Percentiles rank a stretch among this genome's conserved stretches.
Conservation (phyloP, 2,329 filamentous ascomycete species). For the Immersiporthe knoxdaviesiana region DNA sequence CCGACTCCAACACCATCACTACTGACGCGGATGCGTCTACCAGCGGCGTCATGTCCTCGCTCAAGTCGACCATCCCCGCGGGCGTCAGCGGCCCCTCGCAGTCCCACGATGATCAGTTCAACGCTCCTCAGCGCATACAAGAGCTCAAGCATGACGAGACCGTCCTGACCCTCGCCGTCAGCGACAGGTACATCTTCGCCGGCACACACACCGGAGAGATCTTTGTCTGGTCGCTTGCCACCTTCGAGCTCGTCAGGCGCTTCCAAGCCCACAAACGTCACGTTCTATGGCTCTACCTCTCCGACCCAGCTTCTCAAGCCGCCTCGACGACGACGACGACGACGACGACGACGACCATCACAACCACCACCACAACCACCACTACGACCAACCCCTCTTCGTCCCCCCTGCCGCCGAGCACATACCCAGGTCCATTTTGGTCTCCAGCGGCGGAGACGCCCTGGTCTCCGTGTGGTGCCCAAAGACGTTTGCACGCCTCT, state of each 20-base stretch:
- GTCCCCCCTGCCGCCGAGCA: slow-evolving; percentile 55
- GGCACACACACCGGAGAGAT: slow-evolving; percentile 95
- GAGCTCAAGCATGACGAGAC: slow-evolving; percentile 77
- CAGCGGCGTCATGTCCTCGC: slow-evolving; percentile 7
- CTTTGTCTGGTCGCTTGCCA: slow-evolving; percentile 85
- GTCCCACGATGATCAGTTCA: slow-evolving; percentile 20
- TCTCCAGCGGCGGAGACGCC: slow-evolving; percentile 91
- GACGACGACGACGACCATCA: slow-evolving; percentile 45
- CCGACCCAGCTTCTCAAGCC: slow-evolving; percentile 61
- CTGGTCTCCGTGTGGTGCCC: slow-evolving; percentile 95
- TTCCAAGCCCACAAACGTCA: slow-evolving; percentile 91
- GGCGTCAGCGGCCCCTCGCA: slow-evolving; percentile 19
- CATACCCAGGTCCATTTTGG: slow-evolving; percentile 66
- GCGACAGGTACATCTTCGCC: slow-evolving; percentile 81
- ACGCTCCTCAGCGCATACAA: slow-evolving; percentile 68
- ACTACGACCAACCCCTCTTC: slow-evolving; percentile 47
- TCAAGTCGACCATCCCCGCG: not conserved
- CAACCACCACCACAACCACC: slow-evolving; percentile 2
- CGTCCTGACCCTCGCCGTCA: slow-evolving; percentile 81
- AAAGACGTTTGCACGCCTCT: slow-evolving; percentile 72
- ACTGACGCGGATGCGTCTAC: slow-evolving; percentile 1
- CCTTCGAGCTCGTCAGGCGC: slow-evolving; percentile 77
- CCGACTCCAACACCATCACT: not conserved
- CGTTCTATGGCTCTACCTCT: slow-evolving; percentile 83
- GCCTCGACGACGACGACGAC: slow-evolving; percentile 4